Evolutionary conservation across 768 basidiomycete species (phyloP), one percentile per base, ranked within the genome.

Genomic region (Mycena sanguinolenta): DNA sequence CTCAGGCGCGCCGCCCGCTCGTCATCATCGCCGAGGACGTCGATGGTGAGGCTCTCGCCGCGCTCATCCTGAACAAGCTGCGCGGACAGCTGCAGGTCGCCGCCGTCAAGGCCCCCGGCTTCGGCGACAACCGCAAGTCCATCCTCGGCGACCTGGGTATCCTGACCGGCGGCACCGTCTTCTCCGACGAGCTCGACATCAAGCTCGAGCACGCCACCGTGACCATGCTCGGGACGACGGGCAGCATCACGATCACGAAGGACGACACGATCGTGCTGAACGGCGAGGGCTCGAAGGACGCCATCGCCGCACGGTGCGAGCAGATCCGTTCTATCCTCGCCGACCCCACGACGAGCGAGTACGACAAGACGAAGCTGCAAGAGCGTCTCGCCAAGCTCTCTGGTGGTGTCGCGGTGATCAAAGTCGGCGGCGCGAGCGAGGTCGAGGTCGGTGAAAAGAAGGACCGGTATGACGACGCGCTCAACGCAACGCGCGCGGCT

Each of bases 391-490:
- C 97, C 72, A 99, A 99, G 88, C 87, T 99, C 62, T 90, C 89
- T 52, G 97, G 97, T 53, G 97, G 97, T 82, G 97, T 99, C 55
- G 97, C 97, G 19, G 97, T 99, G 82, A 98, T 98, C 88, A 96
- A 95, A 83, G 97, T 98, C 71, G 97, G 97, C 65, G 97, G 97
- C 21, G 84, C 92, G 27, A 90, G 88, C 61, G 97, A 99, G 82
- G 97, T 98, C 60, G 97, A 98, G 83, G 97, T 99, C 69, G 88
- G 97, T 9, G 97, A 99, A 89, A 99, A 98, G 95, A 98, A 99
- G 90, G 97, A 99, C 80, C 89, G 97, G 42, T 98, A 98, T 77
- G 97, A 98, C 75, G 96, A 97, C 78, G 97, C 97, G 1, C 87
- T 98, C 55, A 98, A 98, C 80, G 96, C 97, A n/a, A 99, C 97